Evolutionary conservation across 352 stramenopile genomes (phyloP).

Genomic region (Phytopythium mirpurense): DNA sequence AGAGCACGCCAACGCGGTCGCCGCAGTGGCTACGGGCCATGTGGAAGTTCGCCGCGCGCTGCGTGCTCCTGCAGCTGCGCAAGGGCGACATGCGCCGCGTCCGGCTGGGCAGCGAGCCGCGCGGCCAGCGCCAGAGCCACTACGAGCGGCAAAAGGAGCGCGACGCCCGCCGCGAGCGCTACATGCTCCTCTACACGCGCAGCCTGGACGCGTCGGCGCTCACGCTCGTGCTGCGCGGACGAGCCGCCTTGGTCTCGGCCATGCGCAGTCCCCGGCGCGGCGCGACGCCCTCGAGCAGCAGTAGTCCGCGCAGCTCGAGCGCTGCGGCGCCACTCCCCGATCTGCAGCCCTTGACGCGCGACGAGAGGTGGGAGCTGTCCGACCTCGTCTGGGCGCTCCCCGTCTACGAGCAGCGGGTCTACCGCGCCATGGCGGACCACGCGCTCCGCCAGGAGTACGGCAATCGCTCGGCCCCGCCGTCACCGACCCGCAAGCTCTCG

Average conservation of each 20-base stretch:
- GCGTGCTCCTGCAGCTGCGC: slow-evolving; percentile 20
- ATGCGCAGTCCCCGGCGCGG: slow-evolving; percentile 3
- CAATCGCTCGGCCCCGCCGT: slow-evolving; percentile 9
- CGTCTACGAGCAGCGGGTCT: slow-evolving; percentile 44
- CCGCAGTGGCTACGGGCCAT: slow-evolving; percentile 51
- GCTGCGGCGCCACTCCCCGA: slow-evolving; percentile 10
- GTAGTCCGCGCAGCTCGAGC: slow-evolving; percentile 9
- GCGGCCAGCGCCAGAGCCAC: slow-evolving; percentile 2
- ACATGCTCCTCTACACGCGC: slow-evolving; percentile 56
- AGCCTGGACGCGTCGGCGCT: slow-evolving; percentile 36
- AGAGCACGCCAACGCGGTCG: slow-evolving; percentile 29
- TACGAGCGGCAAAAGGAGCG: slow-evolving; percentile 4
- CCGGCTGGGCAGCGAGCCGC: background rate
- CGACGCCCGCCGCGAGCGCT: slow-evolving; percentile 20
- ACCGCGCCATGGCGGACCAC: slow-evolving; percentile 33
- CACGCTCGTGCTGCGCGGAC: slow-evolving; percentile 34
- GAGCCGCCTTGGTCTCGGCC: slow-evolving; percentile 17
- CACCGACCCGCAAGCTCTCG: slow-evolving; percentile 19
- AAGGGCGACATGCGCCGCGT: slow-evolving; percentile 6
- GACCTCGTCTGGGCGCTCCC: slow-evolving; percentile 46
- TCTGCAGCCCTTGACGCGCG: slow-evolving; percentile 32
- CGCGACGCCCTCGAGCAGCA: slow-evolving; percentile 2
- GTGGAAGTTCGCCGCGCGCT: slow-evolving; percentile 60
- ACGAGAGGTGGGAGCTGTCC: slow-evolving; percentile 61
- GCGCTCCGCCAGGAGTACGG: slow-evolving; percentile 35